Conservation (phyloP, 1,284 basidiomycete genomes). For the Sporisorium graminicola region DNA sequence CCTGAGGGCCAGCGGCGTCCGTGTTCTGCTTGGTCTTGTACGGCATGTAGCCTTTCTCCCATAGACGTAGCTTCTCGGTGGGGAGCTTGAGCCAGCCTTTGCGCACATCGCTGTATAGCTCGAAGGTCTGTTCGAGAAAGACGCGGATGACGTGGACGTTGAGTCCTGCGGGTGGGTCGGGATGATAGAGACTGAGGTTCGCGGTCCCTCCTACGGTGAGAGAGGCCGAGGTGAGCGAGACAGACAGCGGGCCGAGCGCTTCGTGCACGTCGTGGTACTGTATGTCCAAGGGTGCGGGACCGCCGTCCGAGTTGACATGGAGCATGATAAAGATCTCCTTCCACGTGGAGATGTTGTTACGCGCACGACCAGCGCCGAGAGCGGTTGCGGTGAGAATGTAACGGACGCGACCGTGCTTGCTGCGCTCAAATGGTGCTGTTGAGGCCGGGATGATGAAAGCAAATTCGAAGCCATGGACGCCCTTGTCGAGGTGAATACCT, state of each 20-base stretch:
- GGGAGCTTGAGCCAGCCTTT: conserved; percentile 63
- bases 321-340: conserved; percentile 67
- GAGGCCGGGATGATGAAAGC: conserved; percentile 67
- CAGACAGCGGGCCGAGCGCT: conserved; percentile 60
- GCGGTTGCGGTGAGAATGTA: conserved; percentile 66
- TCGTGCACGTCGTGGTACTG: conserved; percentile 67
- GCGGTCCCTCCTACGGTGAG: conserved; percentile 67
- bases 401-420: conserved; percentile 63
- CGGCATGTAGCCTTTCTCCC: conserved; percentile 66
- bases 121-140: conserved; percentile 67
- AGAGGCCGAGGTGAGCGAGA: conserved; percentile 62
- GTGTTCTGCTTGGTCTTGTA: conserved; percentile 61
- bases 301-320: conserved; percentile 61
- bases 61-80: conserved; percentile 64
- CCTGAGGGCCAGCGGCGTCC: conserved; percentile 39
- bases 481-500: conserved; percentile 60
- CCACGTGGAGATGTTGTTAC: conserved; percentile 55
- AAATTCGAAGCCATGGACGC: conserved; percentile 68
- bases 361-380: conserved; percentile 61
- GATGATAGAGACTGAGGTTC: conserved; percentile 60
- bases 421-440: conserved; percentile 63
- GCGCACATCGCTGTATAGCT: conserved; percentile 60
- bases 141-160: conserved; percentile 65
- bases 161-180: conserved; percentile 62
- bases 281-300: conserved; percentile 65